Conservation (phyloP, 78 protist species). For the Dictyostelium firmibasis region DNA sequence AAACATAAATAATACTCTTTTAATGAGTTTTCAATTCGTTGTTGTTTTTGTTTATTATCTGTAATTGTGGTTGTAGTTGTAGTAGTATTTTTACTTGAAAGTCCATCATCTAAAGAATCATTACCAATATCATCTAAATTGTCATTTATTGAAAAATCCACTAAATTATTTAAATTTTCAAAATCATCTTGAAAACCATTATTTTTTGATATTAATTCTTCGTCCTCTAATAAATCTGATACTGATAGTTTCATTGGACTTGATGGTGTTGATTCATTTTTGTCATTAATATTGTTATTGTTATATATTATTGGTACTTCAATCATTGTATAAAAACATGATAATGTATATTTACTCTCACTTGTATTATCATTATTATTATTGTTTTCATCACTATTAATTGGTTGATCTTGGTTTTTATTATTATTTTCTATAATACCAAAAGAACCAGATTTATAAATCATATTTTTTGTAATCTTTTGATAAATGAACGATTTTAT, state of each 20-base stretch:
- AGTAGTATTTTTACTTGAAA: background rate
- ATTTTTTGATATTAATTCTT: background rate
- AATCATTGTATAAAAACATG: conserved; percentile 45
- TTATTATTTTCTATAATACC: conserved; percentile 25
- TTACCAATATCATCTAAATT: conserved; percentile 3
- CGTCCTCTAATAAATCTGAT: background rate
- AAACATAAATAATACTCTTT: conserved; percentile 62
- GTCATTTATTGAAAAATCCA: background rate
- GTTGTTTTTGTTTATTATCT: background rate
- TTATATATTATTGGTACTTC: conserved; percentile 32
- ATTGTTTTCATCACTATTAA: background rate
- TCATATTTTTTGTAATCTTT: conserved; percentile 36
- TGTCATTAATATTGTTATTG: background rate
- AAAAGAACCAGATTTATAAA: conserved; percentile 65
- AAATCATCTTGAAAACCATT: conserved; percentile 10
- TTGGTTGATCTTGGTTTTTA: background rate
- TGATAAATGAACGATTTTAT: conserved; percentile 36
- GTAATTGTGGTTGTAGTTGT: background rate
- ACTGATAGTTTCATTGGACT: conserved; percentile 8
- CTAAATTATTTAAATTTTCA: background rate
- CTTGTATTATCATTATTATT: background rate
- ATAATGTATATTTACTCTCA: background rate
- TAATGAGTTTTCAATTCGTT: background rate
- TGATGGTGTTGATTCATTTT: background rate
- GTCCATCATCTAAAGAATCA: no score